Base-by-base conservation (phyloP, 2,329 filamentous ascomycete genomes). In the Fusarium armeniacum region DNA sequence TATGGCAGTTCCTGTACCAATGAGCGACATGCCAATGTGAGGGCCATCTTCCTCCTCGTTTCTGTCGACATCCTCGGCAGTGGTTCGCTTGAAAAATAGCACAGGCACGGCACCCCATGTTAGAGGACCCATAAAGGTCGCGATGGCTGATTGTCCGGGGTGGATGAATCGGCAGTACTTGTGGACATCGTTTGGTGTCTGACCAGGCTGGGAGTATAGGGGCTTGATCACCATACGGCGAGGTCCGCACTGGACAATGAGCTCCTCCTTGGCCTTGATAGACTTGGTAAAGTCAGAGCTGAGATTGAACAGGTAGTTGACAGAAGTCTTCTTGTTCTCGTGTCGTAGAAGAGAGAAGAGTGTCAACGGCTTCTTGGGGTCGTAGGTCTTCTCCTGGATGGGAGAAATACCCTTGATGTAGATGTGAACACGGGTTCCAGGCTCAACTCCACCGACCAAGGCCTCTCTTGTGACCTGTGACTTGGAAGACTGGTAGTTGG, bases 111-210 rank as follows among this genome's bases (percentile, higher is more conserved):
- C 89, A 30, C 96, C 96, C 95, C 96, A 99, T 4, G 91, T 96
- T 10, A 98, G 83, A 2, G 96, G 96, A 0, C 92, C 96, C 73
- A 94, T 91, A 79, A 98, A 97, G 13, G 91, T 92, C 10, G 94
- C 96, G 26, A 98, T 91, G 5, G 93, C 93, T 11, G 93, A 95
- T 73, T 93, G 91, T 6, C 96, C 96, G 0, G 96, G 94, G 79
- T 98, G 94, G 8, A 98, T 83, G 82, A 89, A 99, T 32, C 95
- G 91, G 80, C 93, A 92, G 81, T 94, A 98, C 80, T 99, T 99
- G 86, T 98, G 94, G 16, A 99, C 94, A 77, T 99, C 91, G 82
- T 98, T 98, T 49, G 93, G 93, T 1, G 95, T 98, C 76, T 91
- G 93, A 59, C 94, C 95, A n/a, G 88, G 85, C 76, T 93, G 89